Evolutionary conservation across 2,329 filamentous ascomycete species (phyloP), one percentile per base, ranked within the genome.

Genomic region (Alternaria brassicicola): DNA sequence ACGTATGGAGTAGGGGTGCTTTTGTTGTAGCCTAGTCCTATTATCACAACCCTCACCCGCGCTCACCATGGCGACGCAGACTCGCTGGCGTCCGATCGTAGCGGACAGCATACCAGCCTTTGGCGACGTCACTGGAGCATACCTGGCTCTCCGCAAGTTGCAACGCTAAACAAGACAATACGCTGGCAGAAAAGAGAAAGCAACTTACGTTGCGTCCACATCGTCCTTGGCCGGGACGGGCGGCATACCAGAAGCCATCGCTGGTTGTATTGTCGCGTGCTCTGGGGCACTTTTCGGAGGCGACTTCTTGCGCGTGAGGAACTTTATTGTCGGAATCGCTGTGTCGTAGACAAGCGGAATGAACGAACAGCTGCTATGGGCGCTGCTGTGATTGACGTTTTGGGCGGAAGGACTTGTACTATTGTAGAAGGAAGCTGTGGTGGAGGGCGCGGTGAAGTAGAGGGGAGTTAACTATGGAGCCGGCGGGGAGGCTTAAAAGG

Each of bases 201-300:
- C 28, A 39, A 83, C 85, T 79, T 77, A 88, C 85, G 86, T 89
- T 76, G 84, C 84, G 46, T 83, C 81, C 33, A 88, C 78, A 73
- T 86, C 84, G 74, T 86, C 84, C 77, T 84, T 85, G 65, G 82
- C 80, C 58, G 83, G 83, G 52, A 83, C 77, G 55, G 76, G 76
- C 8, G 76, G 76, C 77, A 78, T 78, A 28, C 57, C 58, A 31
- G 72, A 70, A 48, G 74, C 65, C 75, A 76, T 75, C 52, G 42
- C 63, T 61, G 63, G 59, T 46, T 62, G 55, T 59, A 57, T 59
- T 60, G 69, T 74, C 69, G 70, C 69, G 69, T 73, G 71, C 73
- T 70, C 68, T 61, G 63, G 64, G 62, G 69, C 71, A 71, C 73
- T 63, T 68, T 73, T 72, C 61, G 66, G 52, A 57, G 67, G 69